Base-by-base conservation (phyloP, 805 yeast species). In the Kazachstania viticola region DNA sequence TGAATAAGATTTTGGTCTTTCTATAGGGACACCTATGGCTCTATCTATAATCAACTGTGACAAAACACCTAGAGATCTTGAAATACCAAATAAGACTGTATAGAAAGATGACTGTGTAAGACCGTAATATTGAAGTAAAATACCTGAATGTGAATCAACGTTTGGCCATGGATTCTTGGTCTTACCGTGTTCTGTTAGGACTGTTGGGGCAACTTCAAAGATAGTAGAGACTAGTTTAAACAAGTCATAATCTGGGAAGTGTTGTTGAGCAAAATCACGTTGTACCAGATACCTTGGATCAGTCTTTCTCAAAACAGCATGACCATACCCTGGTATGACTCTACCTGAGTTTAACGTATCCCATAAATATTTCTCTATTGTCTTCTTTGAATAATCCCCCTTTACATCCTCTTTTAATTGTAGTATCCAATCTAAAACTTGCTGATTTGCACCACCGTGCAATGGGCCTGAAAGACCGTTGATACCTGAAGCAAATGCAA, bases 131-230 rank as follows among this genome's bases (percentile, higher is more conserved):
- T 80, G 85, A 60, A 80, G 68, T 46, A 80, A 62, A 42, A 79
- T 84, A 63, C 91, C 91, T 32, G 88, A 79, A 65, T 77, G 84
- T 34, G 91, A 77, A 64, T 80, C 91, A 45, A 80, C 91, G 57
- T 80, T 80, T 62, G 91, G 91, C 85, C 84, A 80, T 63, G 91
- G 91, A 74, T 80, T 80, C 73, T 79, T 79, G 56, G 87, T 80
- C 73, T 80, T 80, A 59, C 88, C 88, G 61, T 79, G 88, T 64
- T 76, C 67, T 49, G 80, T 75, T 48, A 80, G 70, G 32, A 80
- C 88, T 46, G 60, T 69, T 61, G 91, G 88, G 40, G 91, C 91
- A 49, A 80, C 82, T 60, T 79, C 77, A 62, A 75, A 78, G 52
- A 80, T 75, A 55, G 71, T 69, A 37, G 80, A 72, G 28, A 80